Evolutionary conservation across 2,329 filamentous ascomycete species (phyloP).

Genomic region (Exophiala xenobiotica): DNA sequence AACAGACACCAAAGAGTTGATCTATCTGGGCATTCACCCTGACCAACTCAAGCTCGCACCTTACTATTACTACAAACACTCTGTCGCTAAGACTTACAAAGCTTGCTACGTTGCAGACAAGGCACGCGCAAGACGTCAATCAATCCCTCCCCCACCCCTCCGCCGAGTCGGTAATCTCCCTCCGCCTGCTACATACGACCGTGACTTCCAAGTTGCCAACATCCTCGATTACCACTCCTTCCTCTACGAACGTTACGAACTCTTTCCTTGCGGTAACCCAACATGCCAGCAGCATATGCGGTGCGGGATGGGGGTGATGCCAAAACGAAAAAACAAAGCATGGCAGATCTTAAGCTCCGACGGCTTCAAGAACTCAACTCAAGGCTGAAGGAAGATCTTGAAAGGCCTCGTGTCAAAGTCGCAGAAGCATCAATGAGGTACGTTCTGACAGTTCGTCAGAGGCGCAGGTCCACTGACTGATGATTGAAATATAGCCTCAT

Average conservation of each 20-base stretch:
- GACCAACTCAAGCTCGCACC: constrained; percentile 13
- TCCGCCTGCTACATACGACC: constrained; percentile 4
- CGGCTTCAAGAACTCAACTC: constrained; percentile 96
- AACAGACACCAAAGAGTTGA: constrained; percentile 16
- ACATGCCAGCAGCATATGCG: constrained; percentile 64
- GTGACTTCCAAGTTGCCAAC: constrained; percentile 7
- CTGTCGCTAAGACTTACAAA: neutral
- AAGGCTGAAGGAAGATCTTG: constrained; percentile 90
- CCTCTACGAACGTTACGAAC: constrained; percentile 18
- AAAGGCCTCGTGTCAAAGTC: constrained; percentile 91
- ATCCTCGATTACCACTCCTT: constrained; percentile 19
- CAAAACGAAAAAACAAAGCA: constrained; percentile 96
- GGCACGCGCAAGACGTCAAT: constrained; percentile 1
- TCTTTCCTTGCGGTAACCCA: constrained; percentile 29
- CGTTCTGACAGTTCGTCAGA: too few species aligned
- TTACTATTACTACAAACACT: neutral
- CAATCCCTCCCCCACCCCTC: constrained; percentile 10
- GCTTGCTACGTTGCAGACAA: constrained; percentile 1
- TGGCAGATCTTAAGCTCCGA: constrained; percentile 96
- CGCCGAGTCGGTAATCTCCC: constrained; percentile 13
- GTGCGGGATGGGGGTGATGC: constrained; percentile 63
- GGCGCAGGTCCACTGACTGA: too few species aligned
- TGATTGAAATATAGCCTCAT: constrained; percentile 69
- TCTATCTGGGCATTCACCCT: constrained; percentile 18
- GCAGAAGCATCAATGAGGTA: constrained; percentile 88